Conservation (phyloP, 1,284 basidiomycete species). For the Anthracocystis panici-leucophaei region DNA sequence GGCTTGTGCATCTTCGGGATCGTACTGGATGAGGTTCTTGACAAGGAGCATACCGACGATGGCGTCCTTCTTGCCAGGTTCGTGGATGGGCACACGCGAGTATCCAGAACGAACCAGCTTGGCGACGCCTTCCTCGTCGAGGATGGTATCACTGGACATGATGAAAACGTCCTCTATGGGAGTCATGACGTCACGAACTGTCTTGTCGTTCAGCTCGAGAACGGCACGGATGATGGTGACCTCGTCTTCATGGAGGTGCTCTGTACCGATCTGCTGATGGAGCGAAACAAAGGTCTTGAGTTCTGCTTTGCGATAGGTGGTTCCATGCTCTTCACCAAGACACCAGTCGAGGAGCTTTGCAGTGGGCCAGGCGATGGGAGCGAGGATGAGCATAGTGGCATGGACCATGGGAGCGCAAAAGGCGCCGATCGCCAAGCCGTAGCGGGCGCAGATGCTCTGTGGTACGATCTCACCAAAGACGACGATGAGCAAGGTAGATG, state of each 20-base stretch:
- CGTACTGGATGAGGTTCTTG: conserved; percentile 85
- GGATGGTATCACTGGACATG: conserved; percentile 79
- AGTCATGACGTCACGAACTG: conserved; percentile 78
- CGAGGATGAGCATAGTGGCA: conserved; percentile 70
- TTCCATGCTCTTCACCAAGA: conserved; percentile 72
- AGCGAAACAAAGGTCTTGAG: conserved; percentile 86
- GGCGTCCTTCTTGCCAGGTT: conserved; percentile 78
- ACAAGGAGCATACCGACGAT: conserved; percentile 86
- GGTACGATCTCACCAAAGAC: conserved; percentile 72
- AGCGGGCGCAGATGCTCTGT: conserved; percentile 80
- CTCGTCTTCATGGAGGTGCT: conserved; percentile 82
- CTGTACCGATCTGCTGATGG: conserved; percentile 84
- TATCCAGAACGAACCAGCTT: conserved; percentile 78
- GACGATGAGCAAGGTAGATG: conserved; percentile 70
- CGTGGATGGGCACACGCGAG: conserved; percentile 91
- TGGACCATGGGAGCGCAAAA: conserved; percentile 81
- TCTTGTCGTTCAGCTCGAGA: conserved; percentile 72
- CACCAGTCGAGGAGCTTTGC: conserved; percentile 70
- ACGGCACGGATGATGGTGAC: conserved; percentile 76
- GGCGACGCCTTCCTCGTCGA: conserved; percentile 82
- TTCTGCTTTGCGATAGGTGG: conserved; percentile 72
- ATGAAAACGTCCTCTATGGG: conserved; percentile 80
- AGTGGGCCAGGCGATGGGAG: conserved; percentile 71
- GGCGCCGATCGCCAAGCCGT: conserved; percentile 90
- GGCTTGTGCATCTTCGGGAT: conserved; percentile 82